Evolutionary conservation across 495 filamentous ascomycete species (phyloP), one percentile per base, ranked within the genome.

Genomic region (Oleoguttula mirabilis): DNA sequence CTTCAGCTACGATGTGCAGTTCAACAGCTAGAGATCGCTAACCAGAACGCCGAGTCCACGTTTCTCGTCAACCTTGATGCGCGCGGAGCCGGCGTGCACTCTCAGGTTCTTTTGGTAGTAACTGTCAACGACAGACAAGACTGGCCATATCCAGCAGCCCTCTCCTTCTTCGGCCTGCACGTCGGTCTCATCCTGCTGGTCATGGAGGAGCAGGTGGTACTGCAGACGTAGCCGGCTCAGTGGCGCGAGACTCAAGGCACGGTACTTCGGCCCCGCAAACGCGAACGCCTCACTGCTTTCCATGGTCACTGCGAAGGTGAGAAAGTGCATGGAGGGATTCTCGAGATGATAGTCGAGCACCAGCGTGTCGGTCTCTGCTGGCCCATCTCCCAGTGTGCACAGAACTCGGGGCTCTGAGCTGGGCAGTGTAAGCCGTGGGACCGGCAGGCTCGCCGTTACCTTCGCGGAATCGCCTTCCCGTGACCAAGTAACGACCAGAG

Each of bases 211-310:
- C 11, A 98, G 31, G 36, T 75, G 68, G 43, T 84, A 98, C 35
- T 69, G 68, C 4, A 93, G 66, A 0, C 64, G 70, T 25, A 80
- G 69, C 35, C 87, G 60, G 42, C 80, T 84, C 25, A 93, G 63
- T 1, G 90, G 90, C 22, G 90, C 69, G 28, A 96, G 59, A 45
- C 88, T 79, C 14, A 94, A 40, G 2, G 75, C 76, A 4, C 73
- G 76, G 34, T 79, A 71, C 64, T 95, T 96, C 3, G 83, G 69
- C 0, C 90, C 90, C 21, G 82, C 86, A 58, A 99, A 95, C 5
- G 85, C 90, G 59, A 99, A 99, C 11, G 82, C 73, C 45, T 93
- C 86, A 54, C 73, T 84, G 1, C 85, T 78, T 49, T 99, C 92
- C 86, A 99, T 94, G 8, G 74, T 72, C 22, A 94, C 57, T 16